Conservation (phyloP, 306 rosid genomes). For the Cicer judaicum region DNA sequence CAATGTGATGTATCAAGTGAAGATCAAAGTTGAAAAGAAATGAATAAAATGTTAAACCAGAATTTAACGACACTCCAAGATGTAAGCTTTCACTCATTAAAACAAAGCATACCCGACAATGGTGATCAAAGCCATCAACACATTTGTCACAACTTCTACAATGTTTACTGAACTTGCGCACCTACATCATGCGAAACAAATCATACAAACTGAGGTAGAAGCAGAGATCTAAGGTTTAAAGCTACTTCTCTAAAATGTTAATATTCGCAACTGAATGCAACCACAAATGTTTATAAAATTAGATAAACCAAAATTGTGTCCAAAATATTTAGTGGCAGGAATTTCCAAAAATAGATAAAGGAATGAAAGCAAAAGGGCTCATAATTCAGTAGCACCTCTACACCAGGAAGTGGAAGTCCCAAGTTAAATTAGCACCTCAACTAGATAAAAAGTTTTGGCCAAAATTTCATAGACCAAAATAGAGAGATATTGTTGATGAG, state of each 20-base stretch:
- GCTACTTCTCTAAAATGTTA: constrained; percentile 29
- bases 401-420: constrained; percentile 19
- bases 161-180: constrained; percentile 95
- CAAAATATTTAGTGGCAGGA: constrained; percentile 29
- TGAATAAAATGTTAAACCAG: constrained; percentile 26
- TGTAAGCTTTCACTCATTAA: constrained; percentile 38
- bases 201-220: constrained; percentile 20
- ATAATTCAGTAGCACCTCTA: constrained; percentile 14
- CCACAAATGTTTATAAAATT: not conserved
- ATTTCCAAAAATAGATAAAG: constrained; percentile 19
- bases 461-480: constrained; percentile 9
- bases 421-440: constrained; percentile 33
- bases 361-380: constrained; percentile 29
- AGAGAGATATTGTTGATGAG: constrained; percentile 4
- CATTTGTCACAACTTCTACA: constrained; percentile 99
- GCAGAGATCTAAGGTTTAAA: constrained; percentile 16
- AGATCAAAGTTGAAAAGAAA: constrained; percentile 36
- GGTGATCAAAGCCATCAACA: constrained; percentile 97
- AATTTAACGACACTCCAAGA: constrained; percentile 35
- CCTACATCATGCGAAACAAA: constrained; percentile 62
- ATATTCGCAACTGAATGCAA: constrained; percentile 28
- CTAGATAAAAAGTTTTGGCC: constrained; percentile 5
- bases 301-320: constrained; percentile 4
- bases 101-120: constrained; percentile 79
- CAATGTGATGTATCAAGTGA: constrained; percentile 50